phyloP scores from a whole-genome alignment of 305 asterid genomes.

The Euphrasia arctica region DNA sequence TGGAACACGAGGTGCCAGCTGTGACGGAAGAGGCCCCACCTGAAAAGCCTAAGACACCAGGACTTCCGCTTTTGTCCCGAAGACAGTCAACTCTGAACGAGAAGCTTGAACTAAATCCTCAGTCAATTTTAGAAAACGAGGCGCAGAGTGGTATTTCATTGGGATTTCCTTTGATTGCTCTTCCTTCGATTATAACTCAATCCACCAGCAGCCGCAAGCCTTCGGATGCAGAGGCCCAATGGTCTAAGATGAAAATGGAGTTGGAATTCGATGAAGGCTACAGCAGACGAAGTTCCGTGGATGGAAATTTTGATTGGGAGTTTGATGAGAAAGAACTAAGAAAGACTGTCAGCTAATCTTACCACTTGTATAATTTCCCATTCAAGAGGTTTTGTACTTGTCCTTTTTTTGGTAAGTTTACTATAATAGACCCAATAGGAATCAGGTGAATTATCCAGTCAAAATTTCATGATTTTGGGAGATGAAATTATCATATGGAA shows the following conservation, averaged over 20 bases:
- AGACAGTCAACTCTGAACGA: constrained; percentile 25
- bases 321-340: constrained; percentile 47
- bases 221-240: constrained; percentile 52
- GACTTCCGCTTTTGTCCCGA: constrained; percentile 28
- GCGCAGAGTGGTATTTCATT: constrained; percentile 31
- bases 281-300: constrained; percentile 44
- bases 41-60: no score
- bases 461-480: no score
- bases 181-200: constrained; percentile 37
- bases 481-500: no score
- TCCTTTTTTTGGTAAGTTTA: no score
- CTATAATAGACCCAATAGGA: no score
- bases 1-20: constrained; percentile 37
- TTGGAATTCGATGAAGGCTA: constrained; percentile 80
- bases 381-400: no score
- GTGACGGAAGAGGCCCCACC: constrained; percentile 26
- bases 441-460: no score
- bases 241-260: constrained; percentile 59
- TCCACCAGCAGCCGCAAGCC: constrained; percentile 29
- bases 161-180: constrained; percentile 27
- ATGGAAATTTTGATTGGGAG: constrained; percentile 75
- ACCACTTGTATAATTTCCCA: no score
- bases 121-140: constrained; percentile 29
- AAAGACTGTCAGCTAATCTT: constrained; percentile 11
- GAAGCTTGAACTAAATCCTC: constrained; percentile 23